These are phyloP conservation scores for Guadua angustifolia DNA, from an alignment of 176 grass and related monocot genomes.

Conservation along the genomic window DNA sequence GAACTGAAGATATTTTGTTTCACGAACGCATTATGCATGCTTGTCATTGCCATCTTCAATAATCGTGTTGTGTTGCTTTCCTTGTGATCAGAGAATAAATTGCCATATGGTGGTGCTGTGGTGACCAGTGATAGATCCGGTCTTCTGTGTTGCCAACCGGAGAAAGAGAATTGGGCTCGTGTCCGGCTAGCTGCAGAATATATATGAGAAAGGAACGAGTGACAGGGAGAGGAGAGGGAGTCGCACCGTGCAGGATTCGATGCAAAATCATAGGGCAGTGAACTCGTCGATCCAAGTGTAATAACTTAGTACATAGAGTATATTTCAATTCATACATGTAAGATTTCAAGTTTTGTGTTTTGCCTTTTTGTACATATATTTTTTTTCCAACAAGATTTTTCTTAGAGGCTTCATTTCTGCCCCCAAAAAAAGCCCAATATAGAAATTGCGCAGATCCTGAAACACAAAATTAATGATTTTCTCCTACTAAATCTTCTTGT, in stretches of 20 bases:
- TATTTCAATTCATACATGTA: no score
- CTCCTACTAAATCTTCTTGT: no score
- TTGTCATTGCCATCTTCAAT: not conserved
- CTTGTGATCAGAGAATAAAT: conserved; percentile 1
- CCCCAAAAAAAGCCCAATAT: no score
- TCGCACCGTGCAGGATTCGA: conserved; percentile 20
- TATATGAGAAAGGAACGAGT: conserved; percentile 7
- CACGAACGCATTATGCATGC: not conserved
- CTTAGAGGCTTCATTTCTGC: no score
- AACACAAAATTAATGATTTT: no score
- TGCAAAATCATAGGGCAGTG: not conserved
- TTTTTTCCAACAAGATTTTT: not conserved
- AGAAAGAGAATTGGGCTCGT: not conserved
- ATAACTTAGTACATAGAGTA: not conserved
- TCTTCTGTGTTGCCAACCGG: not conserved
- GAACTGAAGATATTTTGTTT: not conserved
- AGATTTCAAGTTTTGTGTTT: not conserved
- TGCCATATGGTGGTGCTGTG: not conserved
- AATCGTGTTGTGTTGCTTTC: not conserved
- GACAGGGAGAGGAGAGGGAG: conserved; percentile 13
- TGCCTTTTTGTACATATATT: no score
- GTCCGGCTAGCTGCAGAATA: conserved; percentile 15
- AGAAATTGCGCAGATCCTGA: no score
- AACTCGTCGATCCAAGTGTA: not conserved
- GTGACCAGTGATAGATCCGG: not conserved